Percentiles rank a stretch among this genome's conserved stretches.
Conservation (phyloP, 2,329 filamentous ascomycete species). For the Eutypa lata region DNA sequence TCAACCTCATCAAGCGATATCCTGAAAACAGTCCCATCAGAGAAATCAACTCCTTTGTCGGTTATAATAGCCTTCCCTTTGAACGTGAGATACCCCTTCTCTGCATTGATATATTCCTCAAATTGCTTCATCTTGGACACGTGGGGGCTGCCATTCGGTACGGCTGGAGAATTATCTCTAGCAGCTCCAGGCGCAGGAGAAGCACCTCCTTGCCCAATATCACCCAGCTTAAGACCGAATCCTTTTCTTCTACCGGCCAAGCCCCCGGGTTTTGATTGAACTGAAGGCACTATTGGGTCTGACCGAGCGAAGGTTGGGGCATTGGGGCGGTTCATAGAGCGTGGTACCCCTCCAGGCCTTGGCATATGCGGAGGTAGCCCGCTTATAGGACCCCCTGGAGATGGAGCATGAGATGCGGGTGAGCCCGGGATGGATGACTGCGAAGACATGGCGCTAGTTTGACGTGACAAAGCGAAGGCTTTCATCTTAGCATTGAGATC, state of each 20-base stretch:
- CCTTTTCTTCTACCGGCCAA: conserved; percentile 60
- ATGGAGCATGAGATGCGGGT: conserved; percentile 26
- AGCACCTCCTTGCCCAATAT: conserved; percentile 38
- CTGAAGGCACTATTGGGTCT: conserved; percentile 44
- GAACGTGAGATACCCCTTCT: conserved; percentile 88
- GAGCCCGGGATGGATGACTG: conserved; percentile 27
- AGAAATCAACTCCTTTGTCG: conserved; percentile 86
- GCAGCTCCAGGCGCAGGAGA: conserved; percentile 38
- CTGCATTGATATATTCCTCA: conserved; percentile 82
- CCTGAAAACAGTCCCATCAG: conserved; percentile 81
- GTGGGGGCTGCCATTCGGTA: conserved; percentile 33
- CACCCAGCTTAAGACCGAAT: conserved; percentile 60
- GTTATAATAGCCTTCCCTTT: conserved; percentile 90
- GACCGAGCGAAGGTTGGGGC: conserved; percentile 51
- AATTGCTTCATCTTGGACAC: conserved; percentile 57
- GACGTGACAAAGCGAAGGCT: conserved; percentile 43
- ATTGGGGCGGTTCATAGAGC: conserved; percentile 39
- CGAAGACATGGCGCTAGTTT: conserved; percentile 34
- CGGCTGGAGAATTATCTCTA: conserved; percentile 33
- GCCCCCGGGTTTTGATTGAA: conserved; percentile 22
- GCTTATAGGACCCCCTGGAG: conserved; percentile 26
- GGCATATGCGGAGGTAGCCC: conserved; percentile 42
- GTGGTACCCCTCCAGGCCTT: conserved; percentile 31
- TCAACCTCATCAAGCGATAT: conserved; percentile 94
- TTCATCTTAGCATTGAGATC: conserved; percentile 46